phyloP scores from a whole-genome alignment of 306 rosid genomes.

The Dicorynia guianensis region DNA sequence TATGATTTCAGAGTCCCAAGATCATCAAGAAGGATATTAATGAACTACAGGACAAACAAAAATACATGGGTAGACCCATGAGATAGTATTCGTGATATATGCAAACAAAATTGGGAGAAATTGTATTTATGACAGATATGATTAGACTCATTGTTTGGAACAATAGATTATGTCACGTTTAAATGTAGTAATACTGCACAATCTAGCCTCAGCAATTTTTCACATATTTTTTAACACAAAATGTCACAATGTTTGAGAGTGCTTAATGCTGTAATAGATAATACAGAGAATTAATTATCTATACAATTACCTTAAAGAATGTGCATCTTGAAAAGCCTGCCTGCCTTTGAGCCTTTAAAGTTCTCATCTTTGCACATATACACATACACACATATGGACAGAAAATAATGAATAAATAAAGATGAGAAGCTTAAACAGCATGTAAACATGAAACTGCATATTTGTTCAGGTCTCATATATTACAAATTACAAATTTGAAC shows the following conservation, averaged over 20 bases:
- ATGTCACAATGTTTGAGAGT: slow-evolving; percentile 10
- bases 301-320: slow-evolving; percentile 66
- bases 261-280: slow-evolving; percentile 6
- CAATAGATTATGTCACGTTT: neutral
- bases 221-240: slow-evolving; percentile 7
- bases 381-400: neutral
- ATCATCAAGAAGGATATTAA: slow-evolving; percentile 51
- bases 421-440: slow-evolving; percentile 32
- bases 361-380: slow-evolving; percentile 54
- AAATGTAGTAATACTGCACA: slow-evolving; percentile 1
- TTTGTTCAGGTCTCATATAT: slow-evolving; percentile 28
- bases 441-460: slow-evolving; percentile 10
- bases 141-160: too few relatives aligned
- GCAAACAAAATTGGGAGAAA: too few relatives aligned
- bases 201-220: slow-evolving; percentile 13
- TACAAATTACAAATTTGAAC: slow-evolving; percentile 23
- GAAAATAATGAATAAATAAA: slow-evolving; percentile 3
- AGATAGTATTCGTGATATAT: neutral
- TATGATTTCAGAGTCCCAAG: slow-evolving; percentile 50
- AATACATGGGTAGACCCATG: slow-evolving; percentile 11
- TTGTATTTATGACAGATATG: too few relatives aligned
- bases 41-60: slow-evolving; percentile 54
- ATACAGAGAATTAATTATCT: slow-evolving; percentile 9
- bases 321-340: slow-evolving; percentile 58
- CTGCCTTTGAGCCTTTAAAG: slow-evolving; percentile 55